phyloP scores from a whole-genome alignment of 2,329 filamentous ascomycete genomes.

The Aspergillus sp. region DNA sequence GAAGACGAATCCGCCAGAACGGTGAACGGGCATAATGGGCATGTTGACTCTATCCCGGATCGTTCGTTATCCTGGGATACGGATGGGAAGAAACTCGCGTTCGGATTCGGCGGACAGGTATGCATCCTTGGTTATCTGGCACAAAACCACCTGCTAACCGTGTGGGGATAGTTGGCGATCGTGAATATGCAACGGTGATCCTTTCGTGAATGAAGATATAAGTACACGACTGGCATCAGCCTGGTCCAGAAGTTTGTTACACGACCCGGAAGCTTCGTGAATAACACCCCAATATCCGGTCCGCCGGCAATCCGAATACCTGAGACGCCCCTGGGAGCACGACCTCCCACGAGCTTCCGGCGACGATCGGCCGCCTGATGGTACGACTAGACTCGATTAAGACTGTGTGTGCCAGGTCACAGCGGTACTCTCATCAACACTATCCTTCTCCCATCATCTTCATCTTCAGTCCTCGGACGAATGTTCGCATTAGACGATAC shows the following conservation, averaged over 20 bases:
- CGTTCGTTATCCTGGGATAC: conserved; percentile 51
- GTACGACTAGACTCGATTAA: not conserved
- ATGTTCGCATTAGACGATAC: conserved; percentile 30
- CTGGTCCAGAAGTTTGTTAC: too few relatives aligned
- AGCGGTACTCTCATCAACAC: not conserved
- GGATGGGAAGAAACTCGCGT: conserved; percentile 53
- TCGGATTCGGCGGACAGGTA: conserved; percentile 51
- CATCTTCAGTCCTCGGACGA: conserved; percentile 18
- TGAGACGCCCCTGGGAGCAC: too few relatives aligned
- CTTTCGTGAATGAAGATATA: not conserved
- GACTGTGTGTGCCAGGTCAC: too few relatives aligned
- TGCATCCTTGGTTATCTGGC: conserved; percentile 12
- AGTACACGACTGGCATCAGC: not conserved
- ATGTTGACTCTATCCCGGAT: conserved; percentile 25
- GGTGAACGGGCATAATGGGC: conserved; percentile 37
- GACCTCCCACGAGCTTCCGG: too few relatives aligned
- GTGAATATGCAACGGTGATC: conserved; percentile 39
- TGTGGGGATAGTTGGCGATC: conserved; percentile 31
- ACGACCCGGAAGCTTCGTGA: too few relatives aligned
- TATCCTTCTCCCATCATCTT: conserved; percentile 15
- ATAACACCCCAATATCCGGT: too few relatives aligned
- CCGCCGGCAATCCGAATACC: too few relatives aligned
- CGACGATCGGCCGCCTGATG: not conserved
- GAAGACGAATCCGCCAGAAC: conserved; percentile 29
- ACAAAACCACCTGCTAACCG: conserved; percentile 4